Base-by-base conservation (phyloP, 2,329 filamentous ascomycete species). In the Pyrenophora teres region DNA sequence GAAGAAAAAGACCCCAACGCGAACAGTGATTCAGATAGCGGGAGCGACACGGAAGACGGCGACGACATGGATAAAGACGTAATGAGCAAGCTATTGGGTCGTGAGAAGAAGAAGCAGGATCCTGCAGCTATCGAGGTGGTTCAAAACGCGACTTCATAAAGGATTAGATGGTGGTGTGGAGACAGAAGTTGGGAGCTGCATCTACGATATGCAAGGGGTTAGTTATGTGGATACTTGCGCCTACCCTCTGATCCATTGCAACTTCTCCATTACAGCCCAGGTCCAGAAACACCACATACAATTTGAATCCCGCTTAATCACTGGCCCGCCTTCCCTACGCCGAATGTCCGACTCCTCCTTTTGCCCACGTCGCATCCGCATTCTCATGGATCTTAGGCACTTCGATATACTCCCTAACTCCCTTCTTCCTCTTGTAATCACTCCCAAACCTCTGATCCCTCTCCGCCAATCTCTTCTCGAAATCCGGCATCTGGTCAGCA, bases 381-480 rank as follows among this genome's bases (percentile, higher is more conserved):
- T 80, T 74, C 37, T 60, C 63, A 67, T 81, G 75, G 10, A 82
- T 65, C 49, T 76, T 58, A n/a, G 78, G 79, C 62, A 75, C 73
- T 60, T 75, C 57, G 64, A 87, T 85, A 42, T 77, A 74, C 64
- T 74, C 74, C 65, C 85, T 79, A 48, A 76, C 74, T 69, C 81
- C 76, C 60, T 71, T 77, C 76, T 87, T 87, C 51, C 73, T 70
- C 68, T 63, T 71, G 50, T 73, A 76, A 68, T 83, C 77, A 23
- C 80, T 76, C 0, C 78, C 79, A 70, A 83, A 83, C 59, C 80
- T 78, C 67, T 69, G 50, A 71, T 87, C 81, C 54, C 84, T 73
- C 23, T 80, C 81, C 36, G 70, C 74, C 15, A 84, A 66, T 51
- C 77, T 48, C 61, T 73, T 71, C 37, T 78, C 74, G 44, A 76